These are phyloP conservation scores for Blepharisma japonicum DNA, from an alignment of 73 alveolate species.

Conservation along the genomic window DNA sequence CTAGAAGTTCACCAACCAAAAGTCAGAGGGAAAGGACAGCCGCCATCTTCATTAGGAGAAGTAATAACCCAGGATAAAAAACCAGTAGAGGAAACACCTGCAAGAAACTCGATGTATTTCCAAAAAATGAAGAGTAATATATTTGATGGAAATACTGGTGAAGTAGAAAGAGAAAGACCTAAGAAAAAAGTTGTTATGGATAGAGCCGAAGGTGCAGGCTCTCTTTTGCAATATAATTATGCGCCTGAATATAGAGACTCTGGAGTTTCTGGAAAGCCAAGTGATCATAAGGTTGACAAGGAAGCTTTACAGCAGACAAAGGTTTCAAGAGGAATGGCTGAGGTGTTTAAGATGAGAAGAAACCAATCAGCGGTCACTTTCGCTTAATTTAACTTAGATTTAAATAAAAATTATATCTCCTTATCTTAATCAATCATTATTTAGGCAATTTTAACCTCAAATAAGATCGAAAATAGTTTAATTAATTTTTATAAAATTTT, in stretches of 20 bases:
- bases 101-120: neutral
- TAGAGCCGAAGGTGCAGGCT: too few relatives aligned
- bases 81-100: neutral
- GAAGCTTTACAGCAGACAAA: neutral
- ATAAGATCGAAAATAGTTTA: too few relatives aligned
- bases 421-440: too few relatives aligned
- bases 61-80: neutral
- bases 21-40: neutral
- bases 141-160: neutral
- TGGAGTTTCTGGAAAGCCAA: neutral
- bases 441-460: too few relatives aligned
- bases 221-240: slow-evolving; percentile 2
- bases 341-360: neutral
- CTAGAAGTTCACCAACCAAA: neutral
- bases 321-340: neutral
- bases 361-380: neutral
- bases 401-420: too few relatives aligned
- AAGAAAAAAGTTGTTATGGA: neutral
- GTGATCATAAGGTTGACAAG: neutral
- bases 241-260: slow-evolving; percentile 13
- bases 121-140: neutral
- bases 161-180: neutral
- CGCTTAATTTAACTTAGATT: neutral
- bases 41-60: neutral
- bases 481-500: too few relatives aligned